These are phyloP conservation scores for Pleurotus giganteus DNA, from an alignment of 768 basidiomycete genomes.

Conservation along the genomic window DNA sequence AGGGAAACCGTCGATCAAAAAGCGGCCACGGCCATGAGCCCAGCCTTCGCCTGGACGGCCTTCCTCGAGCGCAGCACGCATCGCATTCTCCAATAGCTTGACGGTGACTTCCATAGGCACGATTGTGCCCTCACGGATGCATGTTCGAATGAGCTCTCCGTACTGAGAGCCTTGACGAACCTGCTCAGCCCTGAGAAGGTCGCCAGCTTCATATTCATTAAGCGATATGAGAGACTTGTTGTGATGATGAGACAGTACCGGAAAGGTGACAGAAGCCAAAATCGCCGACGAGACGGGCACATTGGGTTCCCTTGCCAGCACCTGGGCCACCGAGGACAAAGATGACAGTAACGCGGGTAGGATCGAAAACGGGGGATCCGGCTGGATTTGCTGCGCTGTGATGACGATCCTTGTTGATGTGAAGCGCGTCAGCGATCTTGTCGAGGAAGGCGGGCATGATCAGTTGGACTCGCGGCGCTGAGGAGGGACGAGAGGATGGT, in stretches of 20 bases:
- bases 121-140: slow-evolving; percentile 89
- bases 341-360: slow-evolving; percentile 76
- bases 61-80: slow-evolving; percentile 58
- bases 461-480: slow-evolving; percentile 36
- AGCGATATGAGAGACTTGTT: not conserved
- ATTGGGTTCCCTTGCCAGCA: slow-evolving; percentile 98
- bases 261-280: slow-evolving; percentile 93
- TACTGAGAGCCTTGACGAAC: slow-evolving; percentile 78
- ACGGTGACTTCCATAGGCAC: slow-evolving; percentile 98
- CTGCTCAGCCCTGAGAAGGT: slow-evolving; percentile 94
- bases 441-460: slow-evolving; percentile 39
- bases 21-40: slow-evolving; percentile 73
- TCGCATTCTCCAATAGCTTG: slow-evolving; percentile 92
- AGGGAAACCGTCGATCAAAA: slow-evolving; percentile 97
- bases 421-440: slow-evolving; percentile 36
- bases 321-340: slow-evolving; percentile 98
- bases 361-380: slow-evolving; percentile 56
- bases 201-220: slow-evolving; percentile 67
- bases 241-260: slow-evolving; percentile 44
- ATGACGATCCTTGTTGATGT: slow-evolving; percentile 20
- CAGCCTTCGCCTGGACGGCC: slow-evolving; percentile 50
- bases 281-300: slow-evolving; percentile 75
- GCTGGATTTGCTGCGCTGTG: not conserved
- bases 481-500: slow-evolving; percentile 67
- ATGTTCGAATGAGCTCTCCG: slow-evolving; percentile 80